These are phyloP conservation scores for Tetradesmus obliquus DNA, from an alignment of 139 green algal species.

Conservation along the genomic window DNA sequence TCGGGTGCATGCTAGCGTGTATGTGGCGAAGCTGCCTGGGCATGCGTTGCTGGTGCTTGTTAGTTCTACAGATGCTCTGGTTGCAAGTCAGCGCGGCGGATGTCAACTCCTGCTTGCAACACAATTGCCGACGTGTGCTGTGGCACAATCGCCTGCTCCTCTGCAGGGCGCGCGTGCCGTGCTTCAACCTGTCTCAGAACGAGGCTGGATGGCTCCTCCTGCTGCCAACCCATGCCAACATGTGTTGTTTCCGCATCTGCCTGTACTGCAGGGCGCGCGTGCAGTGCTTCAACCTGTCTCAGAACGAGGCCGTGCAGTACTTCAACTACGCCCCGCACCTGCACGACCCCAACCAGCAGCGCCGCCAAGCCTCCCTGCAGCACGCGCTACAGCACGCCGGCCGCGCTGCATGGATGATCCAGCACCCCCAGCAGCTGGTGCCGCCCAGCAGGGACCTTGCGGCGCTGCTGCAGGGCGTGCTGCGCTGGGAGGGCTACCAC, in stretches of 20 bases:
- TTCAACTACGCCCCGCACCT: neutral
- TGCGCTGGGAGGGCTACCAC: neutral
- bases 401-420: neutral
- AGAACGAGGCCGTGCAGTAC: neutral
- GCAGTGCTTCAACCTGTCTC: neutral
- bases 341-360: conserved; percentile 5
- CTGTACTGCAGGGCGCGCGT: neutral
- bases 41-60: too few species aligned
- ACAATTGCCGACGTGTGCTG: neutral
- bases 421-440: conserved; percentile 21
- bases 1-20: neutral
- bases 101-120: neutral
- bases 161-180: neutral
- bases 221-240: neutral
- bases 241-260: neutral
- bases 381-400: neutral
- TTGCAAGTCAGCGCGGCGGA: neutral
- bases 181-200: conserved; percentile 1
- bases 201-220: neutral
- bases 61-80: too few species aligned
- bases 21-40: too few species aligned
- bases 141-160: neutral
- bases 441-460: neutral
- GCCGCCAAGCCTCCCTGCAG: neutral
- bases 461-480: neutral